Percentiles rank a stretch among this genome's conserved stretches.
Conservation (phyloP, 345 rosid species). For the Abelmoschus esculentus region DNA sequence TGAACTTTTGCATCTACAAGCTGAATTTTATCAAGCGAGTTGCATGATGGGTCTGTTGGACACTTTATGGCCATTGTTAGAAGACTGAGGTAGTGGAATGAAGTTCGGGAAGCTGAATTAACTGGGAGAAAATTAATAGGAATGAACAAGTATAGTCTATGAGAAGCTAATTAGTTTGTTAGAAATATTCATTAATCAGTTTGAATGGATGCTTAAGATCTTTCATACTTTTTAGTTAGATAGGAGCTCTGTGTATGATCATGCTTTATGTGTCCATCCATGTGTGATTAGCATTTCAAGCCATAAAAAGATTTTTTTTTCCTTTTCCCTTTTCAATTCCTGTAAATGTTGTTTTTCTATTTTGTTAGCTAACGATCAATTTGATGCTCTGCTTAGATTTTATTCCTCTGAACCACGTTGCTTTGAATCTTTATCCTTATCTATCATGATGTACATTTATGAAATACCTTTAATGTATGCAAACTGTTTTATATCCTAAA, state of each 20-base stretch:
- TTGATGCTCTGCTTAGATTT: neutral
- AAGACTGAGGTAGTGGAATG: too few relatives aligned
- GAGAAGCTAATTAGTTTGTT: neutral
- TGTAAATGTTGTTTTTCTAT: neutral
- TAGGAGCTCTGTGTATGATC: neutral
- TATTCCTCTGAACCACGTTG: neutral
- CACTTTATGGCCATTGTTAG: neutral
- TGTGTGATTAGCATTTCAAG: neutral
- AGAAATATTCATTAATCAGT: neutral
- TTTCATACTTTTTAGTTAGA: neutral
- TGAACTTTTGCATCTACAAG: neutral
- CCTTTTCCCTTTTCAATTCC: neutral
- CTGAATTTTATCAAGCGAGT: neutral
- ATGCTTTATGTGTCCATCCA: neutral
- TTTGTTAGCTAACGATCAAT: neutral
- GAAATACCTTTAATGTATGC: neutral
- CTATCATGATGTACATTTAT: neutral
- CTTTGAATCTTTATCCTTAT: neutral
- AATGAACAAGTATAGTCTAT: neutral
- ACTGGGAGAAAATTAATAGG: neutral
- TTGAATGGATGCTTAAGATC: neutral
- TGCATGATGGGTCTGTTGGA: neutral
- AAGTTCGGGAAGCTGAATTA: neutral
- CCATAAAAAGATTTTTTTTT: neutral
- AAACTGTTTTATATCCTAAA: neutral